A percentile compares a stretch with the other conserved stretches of the same genome.
Evolutionary conservation across 179 eudicot genomes (phyloP).

Genomic region (Beta macrorhiza): DNA sequence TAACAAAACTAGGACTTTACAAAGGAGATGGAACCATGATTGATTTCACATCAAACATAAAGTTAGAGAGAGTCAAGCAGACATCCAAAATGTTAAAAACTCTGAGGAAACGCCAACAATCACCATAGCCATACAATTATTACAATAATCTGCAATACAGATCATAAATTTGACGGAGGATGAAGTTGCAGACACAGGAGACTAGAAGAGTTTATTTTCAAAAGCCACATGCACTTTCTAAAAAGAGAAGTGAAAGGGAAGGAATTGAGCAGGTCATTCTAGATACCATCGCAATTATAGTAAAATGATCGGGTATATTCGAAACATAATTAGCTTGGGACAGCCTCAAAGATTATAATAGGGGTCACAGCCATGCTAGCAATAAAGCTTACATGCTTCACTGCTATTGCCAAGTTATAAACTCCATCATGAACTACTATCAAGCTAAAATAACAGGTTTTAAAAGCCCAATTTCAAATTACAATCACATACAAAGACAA

Average conservation of each 20-base stretch:
- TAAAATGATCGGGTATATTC: not conserved
- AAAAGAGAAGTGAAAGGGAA: not conserved
- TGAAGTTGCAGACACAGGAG: not conserved
- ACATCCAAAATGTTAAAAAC: not conserved
- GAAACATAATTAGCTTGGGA: not conserved
- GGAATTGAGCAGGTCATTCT: not conserved
- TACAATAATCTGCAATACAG: not conserved
- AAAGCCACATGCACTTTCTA: not conserved
- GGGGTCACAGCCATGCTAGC: not conserved
- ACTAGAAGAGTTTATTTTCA: not conserved
- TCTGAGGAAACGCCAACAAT: not conserved
- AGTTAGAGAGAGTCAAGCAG: not conserved
- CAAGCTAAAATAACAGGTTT: not conserved
- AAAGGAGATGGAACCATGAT: constrained; percentile 2
- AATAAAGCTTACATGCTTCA: not conserved
- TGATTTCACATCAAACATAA: not conserved
- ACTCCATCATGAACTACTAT: not conserved
- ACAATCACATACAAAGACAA: not conserved
- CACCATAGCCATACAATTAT: not conserved
- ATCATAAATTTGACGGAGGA: not conserved
- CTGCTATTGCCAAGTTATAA: not conserved
- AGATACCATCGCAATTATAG: too few relatives aligned
- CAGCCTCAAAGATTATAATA: not conserved
- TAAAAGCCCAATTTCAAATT: not conserved
- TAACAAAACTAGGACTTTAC: too few relatives aligned